Conservation (phyloP, 1,284 basidiomycete species). For the Cystobasidium slooffiae region DNA sequence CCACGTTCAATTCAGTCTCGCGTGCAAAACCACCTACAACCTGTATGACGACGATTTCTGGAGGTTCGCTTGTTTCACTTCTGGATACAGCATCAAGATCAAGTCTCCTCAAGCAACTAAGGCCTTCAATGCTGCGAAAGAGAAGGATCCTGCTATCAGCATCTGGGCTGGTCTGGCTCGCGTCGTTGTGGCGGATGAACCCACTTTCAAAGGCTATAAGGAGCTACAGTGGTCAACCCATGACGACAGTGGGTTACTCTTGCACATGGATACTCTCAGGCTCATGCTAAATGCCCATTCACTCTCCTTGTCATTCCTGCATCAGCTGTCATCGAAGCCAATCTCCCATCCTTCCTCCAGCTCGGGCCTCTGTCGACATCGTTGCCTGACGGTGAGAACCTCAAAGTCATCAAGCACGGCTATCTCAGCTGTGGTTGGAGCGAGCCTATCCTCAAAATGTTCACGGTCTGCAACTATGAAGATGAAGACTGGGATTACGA, state of each 20-base stretch:
- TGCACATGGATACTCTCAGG: background rate
- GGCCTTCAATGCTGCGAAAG: background rate
- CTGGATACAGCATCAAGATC: background rate
- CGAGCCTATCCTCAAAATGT: background rate
- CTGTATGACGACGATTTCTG: slow-evolving; percentile 14
- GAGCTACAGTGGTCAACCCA: background rate
- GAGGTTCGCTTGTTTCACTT: background rate
- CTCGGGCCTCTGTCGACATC: background rate
- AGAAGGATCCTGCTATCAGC: background rate
- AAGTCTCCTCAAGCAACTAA: background rate
- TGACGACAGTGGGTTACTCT: background rate
- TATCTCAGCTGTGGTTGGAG: background rate
- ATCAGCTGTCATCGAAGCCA: background rate
- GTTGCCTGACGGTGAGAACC: background rate
- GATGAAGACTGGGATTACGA: background rate
- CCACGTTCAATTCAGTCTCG: slow-evolving; percentile 13
- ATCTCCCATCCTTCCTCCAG: background rate
- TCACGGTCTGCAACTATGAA: background rate
- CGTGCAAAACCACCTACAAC: slow-evolving; percentile 7
- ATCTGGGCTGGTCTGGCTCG: slow-evolving; percentile 4
- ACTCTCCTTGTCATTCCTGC: background rate
- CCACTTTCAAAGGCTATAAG: background rate
- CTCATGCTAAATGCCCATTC: background rate
- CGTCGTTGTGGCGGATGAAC: background rate
- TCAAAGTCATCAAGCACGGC: background rate